Evolutionary conservation across 345 rosid genomes (phyloP), one percentile per base, ranked within the genome.

Genomic region (Eutrema heterophyllum): DNA sequence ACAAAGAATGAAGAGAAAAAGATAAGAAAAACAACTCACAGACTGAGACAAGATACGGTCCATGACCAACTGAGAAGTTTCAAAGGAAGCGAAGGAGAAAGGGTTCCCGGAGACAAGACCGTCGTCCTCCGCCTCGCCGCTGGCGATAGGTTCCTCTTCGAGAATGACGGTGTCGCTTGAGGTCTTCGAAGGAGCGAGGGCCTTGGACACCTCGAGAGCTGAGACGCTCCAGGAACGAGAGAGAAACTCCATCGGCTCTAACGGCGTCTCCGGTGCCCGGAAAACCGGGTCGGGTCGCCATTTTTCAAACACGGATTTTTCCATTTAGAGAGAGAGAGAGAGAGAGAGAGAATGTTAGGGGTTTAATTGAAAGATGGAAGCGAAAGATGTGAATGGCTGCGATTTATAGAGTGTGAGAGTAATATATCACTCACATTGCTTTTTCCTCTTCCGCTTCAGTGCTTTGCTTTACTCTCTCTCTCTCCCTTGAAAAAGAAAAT

Each of bases 161-260:
- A 66, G 88, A 64, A 89, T 88, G 50, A 67, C 82, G 15, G 49
- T 57, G 51, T 46, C 67, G 24, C 67, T 66, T 9, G 82, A 69
- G 68, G 78, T 67, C 21, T 83, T 83, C 0, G 83, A 26, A 46
- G 78, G 61, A 67, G 73, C 81, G 14, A 94, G 78, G 4, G 89
- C 93, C 71, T 86, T 88, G 2, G 97, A 89, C 51, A 92, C 91
- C 55, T 89, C 87, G 3, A 73, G 78, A 14, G 97, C 90, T 9
- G 98, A 94, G n/a, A 89, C 73, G 59, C 98, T 91, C 97, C 98
- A 94, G 0, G 98, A 89, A 6, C 97, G 97, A 18, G 98, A 87
- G 10, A 94, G 87, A 69, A 89, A 94, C 84, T 94, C 97, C 96
- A 94, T 94, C 50, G 97, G 90, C 78, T 89, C 93, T 5, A 72